A percentile compares a stretch with the other conserved stretches of the same genome.
phyloP scores from a whole-genome alignment of 2,329 filamentous ascomycete species.

The Penicillium sumatraense region DNA sequence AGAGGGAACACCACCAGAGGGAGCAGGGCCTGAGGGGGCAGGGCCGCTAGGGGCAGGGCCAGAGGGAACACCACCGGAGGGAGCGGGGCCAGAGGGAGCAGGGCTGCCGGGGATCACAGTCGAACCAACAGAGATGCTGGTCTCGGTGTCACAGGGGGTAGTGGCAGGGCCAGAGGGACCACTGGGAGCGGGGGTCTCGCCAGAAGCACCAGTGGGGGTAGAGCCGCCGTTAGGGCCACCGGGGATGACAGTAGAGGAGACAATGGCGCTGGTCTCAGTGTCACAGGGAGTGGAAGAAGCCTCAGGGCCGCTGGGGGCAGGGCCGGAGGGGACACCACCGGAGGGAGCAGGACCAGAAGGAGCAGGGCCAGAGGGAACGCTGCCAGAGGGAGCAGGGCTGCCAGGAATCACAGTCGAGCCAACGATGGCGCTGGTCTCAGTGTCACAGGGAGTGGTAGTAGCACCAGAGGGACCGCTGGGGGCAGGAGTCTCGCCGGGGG shows the following conservation, averaged over 20 bases:
- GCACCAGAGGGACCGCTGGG: constrained; percentile 8
- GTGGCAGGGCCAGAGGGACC: constrained; percentile 6
- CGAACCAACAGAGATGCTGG: constrained; percentile 4
- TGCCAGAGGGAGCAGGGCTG: constrained; percentile 1
- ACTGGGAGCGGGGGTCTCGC: constrained; percentile 9
- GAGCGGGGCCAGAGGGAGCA: background rate
- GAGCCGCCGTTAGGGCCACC: constrained; percentile 7
- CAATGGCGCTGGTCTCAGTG: constrained; percentile 17
- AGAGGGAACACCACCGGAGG: constrained; percentile 4
- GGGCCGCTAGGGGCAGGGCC: constrained; percentile 3
- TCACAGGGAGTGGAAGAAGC: constrained; percentile 23
- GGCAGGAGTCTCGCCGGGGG: constrained; percentile 5
- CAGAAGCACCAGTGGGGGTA: background rate
- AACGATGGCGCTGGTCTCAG: constrained; percentile 11
- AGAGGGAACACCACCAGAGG: background rate
- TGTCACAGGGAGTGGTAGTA: background rate
- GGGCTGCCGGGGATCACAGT: constrained; percentile 11
- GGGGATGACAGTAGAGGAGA: constrained; percentile 12
- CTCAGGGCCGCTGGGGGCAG: background rate
- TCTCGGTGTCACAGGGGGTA: constrained; percentile 7
- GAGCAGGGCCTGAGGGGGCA: constrained; percentile 8
- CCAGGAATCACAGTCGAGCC: background rate
- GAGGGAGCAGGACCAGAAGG: constrained; percentile 4
- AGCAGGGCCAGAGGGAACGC: constrained; percentile 8
- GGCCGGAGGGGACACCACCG: constrained; percentile 13